Evolutionary conservation across 345 rosid species (phyloP).

Genomic region (Rubroshorea leprosula): DNA sequence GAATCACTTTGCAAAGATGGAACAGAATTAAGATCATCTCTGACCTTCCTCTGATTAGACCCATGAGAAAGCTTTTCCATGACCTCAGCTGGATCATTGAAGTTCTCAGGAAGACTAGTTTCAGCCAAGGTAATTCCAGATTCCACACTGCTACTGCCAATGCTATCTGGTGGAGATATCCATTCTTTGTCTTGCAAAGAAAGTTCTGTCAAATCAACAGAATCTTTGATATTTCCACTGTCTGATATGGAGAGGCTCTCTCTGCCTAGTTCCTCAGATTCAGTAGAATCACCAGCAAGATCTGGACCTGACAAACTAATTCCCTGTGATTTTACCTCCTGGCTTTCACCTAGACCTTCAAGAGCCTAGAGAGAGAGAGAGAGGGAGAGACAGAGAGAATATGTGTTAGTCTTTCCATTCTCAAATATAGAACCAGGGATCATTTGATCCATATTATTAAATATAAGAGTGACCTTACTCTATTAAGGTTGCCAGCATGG

Average conservation of each 20-base stretch:
- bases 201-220: slow-evolving; percentile 26
- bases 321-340: slow-evolving; percentile 54
- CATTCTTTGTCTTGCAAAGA: slow-evolving; percentile 59
- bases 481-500: slow-evolving; percentile 82
- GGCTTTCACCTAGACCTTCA: slow-evolving; percentile 68
- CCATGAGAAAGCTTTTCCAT: slow-evolving; percentile 23
- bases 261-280: slow-evolving; percentile 36
- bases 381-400: slow-evolving; percentile 4
- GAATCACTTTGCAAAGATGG: slow-evolving; percentile 35
- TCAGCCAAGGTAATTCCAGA: slow-evolving; percentile 38
- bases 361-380: slow-evolving; percentile 47
- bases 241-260: slow-evolving; percentile 38
- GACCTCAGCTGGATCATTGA: slow-evolving; percentile 29
- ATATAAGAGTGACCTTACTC: slow-evolving; percentile 36
- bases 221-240: slow-evolving; percentile 35
- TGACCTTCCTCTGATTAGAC: slow-evolving; percentile 20
- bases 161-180: slow-evolving; percentile 81
- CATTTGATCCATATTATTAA: slow-evolving; percentile 9
- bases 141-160: slow-evolving; percentile 48
- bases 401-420: neutral
- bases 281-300: slow-evolving; percentile 34
- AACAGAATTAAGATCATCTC: slow-evolving; percentile 18
- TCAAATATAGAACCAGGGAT: slow-evolving; percentile 7
- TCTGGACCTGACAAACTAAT: slow-evolving; percentile 45
- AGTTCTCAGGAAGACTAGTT: slow-evolving; percentile 33